Evolutionary conservation across 1,284 basidiomycete genomes (phyloP).

Genomic region (Ceratobasidium sp.): DNA sequence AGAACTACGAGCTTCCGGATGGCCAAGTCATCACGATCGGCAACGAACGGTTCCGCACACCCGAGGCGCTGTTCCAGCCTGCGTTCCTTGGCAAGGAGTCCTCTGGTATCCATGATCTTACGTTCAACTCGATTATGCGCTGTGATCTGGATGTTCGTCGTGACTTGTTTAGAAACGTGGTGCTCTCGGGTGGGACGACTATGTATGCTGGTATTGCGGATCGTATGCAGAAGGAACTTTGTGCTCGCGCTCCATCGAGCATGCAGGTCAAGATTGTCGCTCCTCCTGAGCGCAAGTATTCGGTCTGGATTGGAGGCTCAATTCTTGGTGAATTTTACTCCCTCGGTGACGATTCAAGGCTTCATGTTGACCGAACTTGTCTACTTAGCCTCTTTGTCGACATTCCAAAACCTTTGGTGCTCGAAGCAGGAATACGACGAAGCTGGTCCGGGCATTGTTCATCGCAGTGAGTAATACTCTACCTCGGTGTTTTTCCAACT

Average conservation of each 20-base stretch:
- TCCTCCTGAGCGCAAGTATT: constrained; percentile 93
- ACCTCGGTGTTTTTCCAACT: neutral
- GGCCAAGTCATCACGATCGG: constrained; percentile 78
- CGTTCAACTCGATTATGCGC: constrained; percentile 80
- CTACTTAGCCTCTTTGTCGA: constrained; percentile 85
- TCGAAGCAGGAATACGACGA: constrained; percentile 95
- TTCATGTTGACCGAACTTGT: neutral
- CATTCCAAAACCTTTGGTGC: constrained; percentile 96
- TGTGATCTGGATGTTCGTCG: constrained; percentile 70
- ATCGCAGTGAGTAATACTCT: constrained; percentile 69
- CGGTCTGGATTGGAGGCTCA: constrained; percentile 99
- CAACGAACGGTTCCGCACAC: constrained; percentile 76
- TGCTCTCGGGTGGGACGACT: constrained; percentile 76
- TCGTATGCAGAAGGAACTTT: constrained; percentile 80
- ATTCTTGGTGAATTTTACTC: constrained; percentile 69
- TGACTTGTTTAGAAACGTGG: constrained; percentile 69
- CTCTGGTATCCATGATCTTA: constrained; percentile 76
- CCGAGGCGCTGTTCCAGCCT: constrained; percentile 77
- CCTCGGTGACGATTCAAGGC: too few relatives aligned
- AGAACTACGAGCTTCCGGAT: constrained; percentile 77
- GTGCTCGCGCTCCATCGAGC: constrained; percentile 67
- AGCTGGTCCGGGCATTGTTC: constrained; percentile 86
- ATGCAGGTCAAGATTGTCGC: constrained; percentile 91
- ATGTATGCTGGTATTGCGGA: constrained; percentile 77
- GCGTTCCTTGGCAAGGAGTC: constrained; percentile 73